Evolutionary conservation across 2,329 filamentous ascomycete species (phyloP).

Genomic region (Trichoderma sp.): DNA sequence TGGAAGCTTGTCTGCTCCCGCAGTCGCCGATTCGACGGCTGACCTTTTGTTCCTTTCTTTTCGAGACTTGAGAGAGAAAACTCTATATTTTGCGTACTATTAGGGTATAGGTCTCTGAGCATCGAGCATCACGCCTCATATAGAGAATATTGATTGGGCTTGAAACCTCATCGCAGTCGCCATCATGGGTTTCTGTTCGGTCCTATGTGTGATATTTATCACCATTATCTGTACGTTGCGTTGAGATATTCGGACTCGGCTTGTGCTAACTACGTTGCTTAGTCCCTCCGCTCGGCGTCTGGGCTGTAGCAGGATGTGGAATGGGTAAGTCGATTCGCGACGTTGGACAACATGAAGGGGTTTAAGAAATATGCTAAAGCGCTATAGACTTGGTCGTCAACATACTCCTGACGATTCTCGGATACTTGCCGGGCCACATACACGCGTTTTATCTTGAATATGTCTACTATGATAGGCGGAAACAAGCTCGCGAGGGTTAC

Average conservation of each 20-base stretch:
- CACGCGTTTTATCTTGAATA: conserved; percentile 84
- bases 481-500: conserved; percentile 63
- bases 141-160: not conserved
- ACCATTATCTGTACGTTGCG: conserved; percentile 59
- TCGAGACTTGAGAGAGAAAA: not conserved
- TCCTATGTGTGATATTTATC: conserved; percentile 55
- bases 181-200: conserved; percentile 55
- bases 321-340: conserved; percentile 45
- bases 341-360: too few relatives aligned
- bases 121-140: not conserved
- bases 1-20: not conserved
- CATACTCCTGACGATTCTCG: conserved; percentile 66
- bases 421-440: conserved; percentile 77
- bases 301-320: conserved; percentile 66
- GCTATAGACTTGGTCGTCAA: conserved; percentile 65
- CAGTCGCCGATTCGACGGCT: not conserved
- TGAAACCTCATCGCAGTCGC: conserved; percentile 27
- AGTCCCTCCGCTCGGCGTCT: conserved; percentile 71
- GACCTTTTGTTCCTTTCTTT: not conserved
- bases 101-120: not conserved
- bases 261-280: conserved; percentile 32
- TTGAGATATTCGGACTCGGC: too few relatives aligned
- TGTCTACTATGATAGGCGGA: conserved; percentile 76
- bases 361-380: conserved; percentile 25
- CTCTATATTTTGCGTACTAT: not conserved